These are phyloP conservation scores for Amanita thiersii DNA, from an alignment of 768 basidiomycete species.

Conservation along the genomic window DNA sequence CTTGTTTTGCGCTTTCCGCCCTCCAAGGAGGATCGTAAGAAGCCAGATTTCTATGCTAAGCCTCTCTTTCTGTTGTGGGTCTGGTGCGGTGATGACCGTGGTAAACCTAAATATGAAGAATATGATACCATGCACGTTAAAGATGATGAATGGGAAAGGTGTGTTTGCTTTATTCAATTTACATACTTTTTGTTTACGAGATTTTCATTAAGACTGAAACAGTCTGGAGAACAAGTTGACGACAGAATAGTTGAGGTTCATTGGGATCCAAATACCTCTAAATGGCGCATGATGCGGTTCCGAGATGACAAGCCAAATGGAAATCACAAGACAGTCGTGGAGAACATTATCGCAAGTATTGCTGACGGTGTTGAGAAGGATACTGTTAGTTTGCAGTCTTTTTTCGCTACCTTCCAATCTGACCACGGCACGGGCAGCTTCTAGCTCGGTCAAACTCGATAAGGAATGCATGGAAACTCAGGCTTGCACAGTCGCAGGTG, in stretches of 20 bases:
- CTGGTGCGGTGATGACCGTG: conserved; percentile 66
- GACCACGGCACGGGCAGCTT: conserved; percentile 35
- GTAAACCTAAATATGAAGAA: conserved; percentile 58
- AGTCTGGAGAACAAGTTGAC: conserved; percentile 78
- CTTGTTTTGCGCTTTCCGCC: conserved; percentile 92
- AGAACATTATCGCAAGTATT: conserved; percentile 86
- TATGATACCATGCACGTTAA: conserved; percentile 82
- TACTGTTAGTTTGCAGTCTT: conserved; percentile 45
- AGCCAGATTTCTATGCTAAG: conserved; percentile 79
- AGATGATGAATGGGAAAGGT: conserved; percentile 94
- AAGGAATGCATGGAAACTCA: conserved; percentile 68
- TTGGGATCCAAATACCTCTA: conserved; percentile 63
- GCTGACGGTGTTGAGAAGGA: conserved; percentile 91
- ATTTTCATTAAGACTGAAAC: conserved; percentile 63
- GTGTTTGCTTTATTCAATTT: conserved; percentile 20
- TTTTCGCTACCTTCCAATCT: neutral
- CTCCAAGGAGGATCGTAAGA: conserved; percentile 31
- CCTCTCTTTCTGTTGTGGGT: conserved; percentile 79
- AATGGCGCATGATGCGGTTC: conserved; percentile 91
- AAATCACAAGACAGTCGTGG: conserved; percentile 79
- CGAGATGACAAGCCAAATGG: conserved; percentile 91
- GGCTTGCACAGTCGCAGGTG: conserved; percentile 33
- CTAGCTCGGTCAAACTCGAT: conserved; percentile 56
- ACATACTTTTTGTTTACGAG: neutral
- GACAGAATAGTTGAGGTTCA: conserved; percentile 92